Conservation (phyloP, 2,329 filamentous ascomycete genomes). For the Xylaria sp. region DNA sequence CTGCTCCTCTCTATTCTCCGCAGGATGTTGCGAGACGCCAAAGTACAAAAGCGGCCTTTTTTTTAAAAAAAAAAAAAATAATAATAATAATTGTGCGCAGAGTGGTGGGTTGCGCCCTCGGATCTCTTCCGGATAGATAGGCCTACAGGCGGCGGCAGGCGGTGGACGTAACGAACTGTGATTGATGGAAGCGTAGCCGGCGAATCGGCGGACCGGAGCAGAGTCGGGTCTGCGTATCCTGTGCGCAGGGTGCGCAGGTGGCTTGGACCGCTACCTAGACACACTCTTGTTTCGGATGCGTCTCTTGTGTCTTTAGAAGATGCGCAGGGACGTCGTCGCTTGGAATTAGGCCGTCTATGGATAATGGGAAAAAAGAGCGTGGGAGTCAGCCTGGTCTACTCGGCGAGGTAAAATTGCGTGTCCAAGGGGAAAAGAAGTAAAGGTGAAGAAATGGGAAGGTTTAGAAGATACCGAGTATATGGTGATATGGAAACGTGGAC, state of each 20-base stretch:
- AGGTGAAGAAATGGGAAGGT: not conserved
- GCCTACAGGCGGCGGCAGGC: conserved; percentile 3
- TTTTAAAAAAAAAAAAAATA: no score
- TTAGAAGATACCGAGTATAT: not conserved
- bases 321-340: not conserved
- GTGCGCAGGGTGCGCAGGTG: conserved; percentile 4
- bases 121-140: conserved; percentile 3
- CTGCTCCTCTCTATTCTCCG: not conserved
- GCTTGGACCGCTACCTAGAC: not conserved
- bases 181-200: conserved; percentile 13
- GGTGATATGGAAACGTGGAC: not conserved
- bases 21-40: not conserved
- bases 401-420: not conserved
- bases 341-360: conserved; percentile 5
- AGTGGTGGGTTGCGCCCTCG: conserved; percentile 2
- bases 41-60: not conserved
- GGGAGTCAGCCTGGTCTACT: not conserved
- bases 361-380: not conserved
- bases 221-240: conserved; percentile 6
- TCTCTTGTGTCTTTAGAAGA: conserved; percentile 2
- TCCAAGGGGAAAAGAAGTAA: not conserved
- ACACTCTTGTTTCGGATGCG: not conserved
- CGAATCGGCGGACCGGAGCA: conserved; percentile 20
- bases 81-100: not conserved
- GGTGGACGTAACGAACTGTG: conserved; percentile 1